Conservation (phyloP, 1,139 yeast genomes). For the Geotrichum siamense region DNA sequence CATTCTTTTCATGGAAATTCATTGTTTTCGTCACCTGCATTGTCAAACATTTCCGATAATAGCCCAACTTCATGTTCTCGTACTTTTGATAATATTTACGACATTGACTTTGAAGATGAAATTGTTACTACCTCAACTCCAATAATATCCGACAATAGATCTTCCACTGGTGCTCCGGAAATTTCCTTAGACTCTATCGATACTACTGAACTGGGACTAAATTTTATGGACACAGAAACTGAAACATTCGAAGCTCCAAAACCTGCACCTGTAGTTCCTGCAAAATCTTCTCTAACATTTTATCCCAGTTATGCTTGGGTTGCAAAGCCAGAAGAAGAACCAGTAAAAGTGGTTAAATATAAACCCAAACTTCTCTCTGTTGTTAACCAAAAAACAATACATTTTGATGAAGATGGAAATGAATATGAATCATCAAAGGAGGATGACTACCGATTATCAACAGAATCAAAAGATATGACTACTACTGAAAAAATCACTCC, state of each 20-base stretch:
- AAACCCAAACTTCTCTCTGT: constrained; percentile 7
- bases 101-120: neutral
- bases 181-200: neutral
- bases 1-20: neutral
- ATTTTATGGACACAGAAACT: neutral
- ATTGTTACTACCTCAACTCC: neutral
- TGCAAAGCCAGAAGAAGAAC: neutral
- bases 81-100: neutral
- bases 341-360: constrained; percentile 1
- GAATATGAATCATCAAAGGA: neutral
- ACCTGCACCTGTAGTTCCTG: neutral
- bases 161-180: neutral
- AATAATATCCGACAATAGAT: neutral
- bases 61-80: neutral
- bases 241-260: neutral
- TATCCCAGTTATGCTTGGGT: neutral
- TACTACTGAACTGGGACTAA: constrained; percentile 1
- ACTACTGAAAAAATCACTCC: neutral
- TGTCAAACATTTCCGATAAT: neutral
- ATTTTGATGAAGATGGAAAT: neutral
- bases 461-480: neutral
- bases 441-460: neutral
- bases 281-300: neutral
- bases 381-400: neutral
- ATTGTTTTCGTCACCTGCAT: constrained; percentile 1